These are phyloP conservation scores for Fusarium paranaense DNA, from an alignment of 2,329 filamentous ascomycete species.

Conservation along the genomic window DNA sequence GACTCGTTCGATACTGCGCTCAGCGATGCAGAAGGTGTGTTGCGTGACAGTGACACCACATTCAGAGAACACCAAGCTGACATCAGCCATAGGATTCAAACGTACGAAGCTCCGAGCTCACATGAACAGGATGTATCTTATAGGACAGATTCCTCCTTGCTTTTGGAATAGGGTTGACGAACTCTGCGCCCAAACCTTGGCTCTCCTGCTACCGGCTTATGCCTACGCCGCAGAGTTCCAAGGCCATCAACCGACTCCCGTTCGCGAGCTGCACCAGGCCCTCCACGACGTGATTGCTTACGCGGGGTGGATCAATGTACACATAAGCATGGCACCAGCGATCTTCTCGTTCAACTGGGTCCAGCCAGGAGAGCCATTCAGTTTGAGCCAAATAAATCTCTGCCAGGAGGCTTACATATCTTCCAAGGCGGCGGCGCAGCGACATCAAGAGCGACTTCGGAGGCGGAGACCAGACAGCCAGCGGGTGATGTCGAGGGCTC, in stretches of 20 bases:
- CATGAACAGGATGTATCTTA: slow-evolving; percentile 42
- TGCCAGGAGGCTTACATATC: slow-evolving; percentile 27
- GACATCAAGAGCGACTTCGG: slow-evolving; percentile 2
- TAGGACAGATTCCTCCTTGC: slow-evolving; percentile 41
- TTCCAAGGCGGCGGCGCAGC: slow-evolving; percentile 21
- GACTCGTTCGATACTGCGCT: slow-evolving; percentile 39
- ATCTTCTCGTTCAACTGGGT: slow-evolving; percentile 45
- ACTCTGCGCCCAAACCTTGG: slow-evolving; percentile 35
- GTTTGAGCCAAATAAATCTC: slow-evolving; percentile 36
- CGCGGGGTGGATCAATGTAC: slow-evolving; percentile 48
- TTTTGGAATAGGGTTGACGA: slow-evolving; percentile 50
- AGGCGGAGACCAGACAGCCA: background rate
- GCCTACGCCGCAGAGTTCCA: slow-evolving; percentile 25
- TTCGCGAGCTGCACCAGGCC: slow-evolving; percentile 34
- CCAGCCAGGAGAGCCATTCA: slow-evolving; percentile 44
- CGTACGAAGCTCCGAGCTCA: slow-evolving; percentile 43
- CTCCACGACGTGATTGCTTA: slow-evolving; percentile 47
- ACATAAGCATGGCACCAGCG: slow-evolving; percentile 39
- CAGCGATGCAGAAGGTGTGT: slow-evolving; percentile 45
- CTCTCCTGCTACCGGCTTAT: slow-evolving; percentile 43
- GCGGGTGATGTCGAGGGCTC: slow-evolving; percentile 12
- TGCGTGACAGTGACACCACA: background rate
- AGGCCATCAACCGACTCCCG: slow-evolving; percentile 9
- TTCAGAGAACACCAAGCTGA: slow-evolving; percentile 8
- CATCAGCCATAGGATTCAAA: slow-evolving; percentile 42